Base-by-base conservation (phyloP, 2,329 filamentous ascomycete species). In the Nemania sp. region DNA sequence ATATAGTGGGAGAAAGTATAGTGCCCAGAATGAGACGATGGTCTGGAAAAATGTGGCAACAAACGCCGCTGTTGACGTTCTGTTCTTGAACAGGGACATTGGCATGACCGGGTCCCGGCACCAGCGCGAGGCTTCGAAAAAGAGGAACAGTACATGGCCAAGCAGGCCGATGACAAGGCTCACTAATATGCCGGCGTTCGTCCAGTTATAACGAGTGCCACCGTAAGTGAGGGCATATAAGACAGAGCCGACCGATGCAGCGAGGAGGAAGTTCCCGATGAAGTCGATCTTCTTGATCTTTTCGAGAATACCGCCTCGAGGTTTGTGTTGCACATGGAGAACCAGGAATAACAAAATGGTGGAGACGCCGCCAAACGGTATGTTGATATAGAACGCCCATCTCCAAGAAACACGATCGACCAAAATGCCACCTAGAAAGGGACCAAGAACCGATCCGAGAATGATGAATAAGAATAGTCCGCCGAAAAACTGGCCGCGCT, bases 311-410 rank as follows among this genome's bases (percentile, higher is more conserved):
- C 52, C 56, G 20, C 20, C 34, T 2, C 3, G 8, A 5, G 20
- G 14, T 11, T 5, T 34, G 11, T 56, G 31, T 22, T 34, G 15
- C 2, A 48, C 20, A 12, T 33, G 69, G 1, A 73, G 52, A 22
- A 65, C 33, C 28, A 72, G 65, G 22, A 72, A 37, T 37, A 65
- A 68, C 5, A 74, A 73, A 6, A 68, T 68, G 0, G 56, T 52
- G 6, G 61, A 60, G 33, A 73, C 64, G 23, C 61, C 75, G 4
- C 70, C 80, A 1, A 78, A 73, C 40, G 79, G 68, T 1, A 84
- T 69, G 59, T 84, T 84, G 69, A 84, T 78, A 60, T 85, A 85
- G 52, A 79, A 79, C 0, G 68, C 68, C 72, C 72, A 77, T 46
- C 77, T 54, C 77, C 77, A 80, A 0, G 68, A 72, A 1, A 70